Evolutionary conservation across 2,329 filamentous ascomycete species (phyloP).

Genomic region (Alternaria longipes): DNA sequence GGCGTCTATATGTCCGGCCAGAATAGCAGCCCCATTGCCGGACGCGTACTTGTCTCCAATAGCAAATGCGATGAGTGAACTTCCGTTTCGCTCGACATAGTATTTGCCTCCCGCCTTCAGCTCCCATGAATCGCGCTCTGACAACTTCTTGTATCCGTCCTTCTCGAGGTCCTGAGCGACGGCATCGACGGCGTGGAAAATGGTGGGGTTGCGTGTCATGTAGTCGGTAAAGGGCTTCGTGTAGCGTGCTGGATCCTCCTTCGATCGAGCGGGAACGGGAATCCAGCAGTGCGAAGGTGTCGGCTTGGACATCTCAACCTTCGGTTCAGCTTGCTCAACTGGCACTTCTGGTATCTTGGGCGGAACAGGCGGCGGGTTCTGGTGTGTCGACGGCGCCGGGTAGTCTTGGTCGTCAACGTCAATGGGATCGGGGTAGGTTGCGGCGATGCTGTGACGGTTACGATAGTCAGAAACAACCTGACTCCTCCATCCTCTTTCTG

Average conservation of each 20-base stretch:
- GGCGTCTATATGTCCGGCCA: constrained; percentile 93
- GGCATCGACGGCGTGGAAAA: constrained; percentile 87
- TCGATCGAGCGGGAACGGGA: constrained; percentile 26
- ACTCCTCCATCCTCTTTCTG: constrained; percentile 19
- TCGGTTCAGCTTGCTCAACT: constrained; percentile 11
- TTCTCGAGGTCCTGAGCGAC: constrained; percentile 77
- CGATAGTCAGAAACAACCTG: constrained; percentile 19
- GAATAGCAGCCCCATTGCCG: constrained; percentile 86
- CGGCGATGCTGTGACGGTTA: constrained; percentile 44
- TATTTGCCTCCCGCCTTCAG: constrained; percentile 86
- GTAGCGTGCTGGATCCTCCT: constrained; percentile 60
- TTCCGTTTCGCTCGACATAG: constrained; percentile 85
- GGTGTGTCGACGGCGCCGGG: constrained; percentile 23
- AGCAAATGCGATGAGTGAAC: constrained; percentile 83
- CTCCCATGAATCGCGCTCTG: constrained; percentile 83
- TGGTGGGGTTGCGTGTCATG: constrained; percentile 86
- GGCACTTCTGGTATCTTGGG: constrained; percentile 47
- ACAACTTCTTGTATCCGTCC: constrained; percentile 80
- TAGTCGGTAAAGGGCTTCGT: constrained; percentile 88
- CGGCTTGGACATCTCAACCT: constrained; percentile 13
- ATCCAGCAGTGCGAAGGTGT: constrained; percentile 31
- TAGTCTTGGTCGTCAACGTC: constrained; percentile 44
- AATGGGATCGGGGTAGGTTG: constrained; percentile 42
- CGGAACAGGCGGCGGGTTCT: constrained; percentile 50
- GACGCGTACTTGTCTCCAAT: constrained; percentile 82